A percentile compares a stretch with the other conserved stretches of the same genome.
Evolutionary conservation across 192 early-diverging fungal genomes (phyloP).

Genomic region (Backusella parvicylindrica): DNA sequence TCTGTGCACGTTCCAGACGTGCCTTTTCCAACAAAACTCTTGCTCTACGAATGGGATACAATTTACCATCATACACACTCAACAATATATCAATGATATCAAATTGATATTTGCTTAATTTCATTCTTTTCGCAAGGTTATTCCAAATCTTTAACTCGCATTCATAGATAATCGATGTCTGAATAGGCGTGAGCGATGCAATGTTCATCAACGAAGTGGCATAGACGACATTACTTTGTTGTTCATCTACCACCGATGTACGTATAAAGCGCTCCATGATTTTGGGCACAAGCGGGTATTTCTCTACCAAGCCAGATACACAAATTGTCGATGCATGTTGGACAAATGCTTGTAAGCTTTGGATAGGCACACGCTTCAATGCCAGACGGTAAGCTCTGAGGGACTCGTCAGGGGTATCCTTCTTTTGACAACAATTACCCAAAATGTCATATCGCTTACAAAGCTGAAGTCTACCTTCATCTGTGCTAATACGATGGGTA

Average conservation of each 20-base stretch:
- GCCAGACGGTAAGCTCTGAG: constrained; percentile 16
- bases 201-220: constrained; percentile 14
- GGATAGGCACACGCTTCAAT: constrained; percentile 13
- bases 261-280: constrained; percentile 28
- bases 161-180: constrained; percentile 22
- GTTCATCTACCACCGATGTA: constrained; percentile 11
- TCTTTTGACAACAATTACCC: constrained; percentile 34
- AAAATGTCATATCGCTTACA: constrained; percentile 46
- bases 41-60: constrained; percentile 40
- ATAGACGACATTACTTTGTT: neutral
- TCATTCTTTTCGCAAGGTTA: neutral
- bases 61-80: constrained; percentile 11
- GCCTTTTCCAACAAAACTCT: constrained; percentile 25
- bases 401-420: constrained; percentile 30
- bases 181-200: neutral
- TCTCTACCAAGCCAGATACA: constrained; percentile 1
- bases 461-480: constrained; percentile 29
- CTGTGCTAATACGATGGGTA: constrained; percentile 7
- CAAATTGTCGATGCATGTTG: neutral
- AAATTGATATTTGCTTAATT: constrained; percentile 16
- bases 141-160: constrained; percentile 25
- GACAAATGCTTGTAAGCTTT: constrained; percentile 18
- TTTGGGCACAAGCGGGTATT: constrained; percentile 21
- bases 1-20: neutral
- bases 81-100: constrained; percentile 32